Evolutionary conservation across 2,329 filamentous ascomycete species (phyloP).

Genomic region (Blastomyces emzantsi): DNA sequence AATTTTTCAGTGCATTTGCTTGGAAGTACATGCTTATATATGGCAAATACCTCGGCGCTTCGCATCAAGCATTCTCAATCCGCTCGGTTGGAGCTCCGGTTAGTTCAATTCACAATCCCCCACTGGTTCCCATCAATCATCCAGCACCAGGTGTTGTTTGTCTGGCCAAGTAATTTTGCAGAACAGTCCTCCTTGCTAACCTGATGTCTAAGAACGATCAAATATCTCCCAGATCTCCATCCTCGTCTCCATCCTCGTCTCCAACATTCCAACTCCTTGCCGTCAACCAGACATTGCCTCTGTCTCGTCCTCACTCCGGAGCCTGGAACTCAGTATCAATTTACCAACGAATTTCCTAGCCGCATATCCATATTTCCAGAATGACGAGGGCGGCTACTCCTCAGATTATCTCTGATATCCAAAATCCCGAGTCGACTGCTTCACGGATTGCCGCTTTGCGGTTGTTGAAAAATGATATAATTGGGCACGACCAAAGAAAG

Average conservation of each 20-base stretch:
- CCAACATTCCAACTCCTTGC: background rate
- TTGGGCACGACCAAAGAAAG: conserved; percentile 82
- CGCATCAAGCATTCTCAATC: background rate
- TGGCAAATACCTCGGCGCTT: background rate
- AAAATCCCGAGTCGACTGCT: conserved; percentile 40
- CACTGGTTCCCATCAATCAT: background rate
- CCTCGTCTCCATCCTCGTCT: too few species aligned
- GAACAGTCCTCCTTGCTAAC: background rate
- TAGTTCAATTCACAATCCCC: background rate
- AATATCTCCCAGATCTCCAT: background rate
- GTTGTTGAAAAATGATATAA: conserved; percentile 75
- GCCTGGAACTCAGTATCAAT: background rate
- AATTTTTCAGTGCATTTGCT: background rate
- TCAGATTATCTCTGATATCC: conserved; percentile 50
- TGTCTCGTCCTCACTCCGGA: background rate
- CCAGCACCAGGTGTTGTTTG: background rate
- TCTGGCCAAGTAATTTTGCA: background rate
- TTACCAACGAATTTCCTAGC: background rate
- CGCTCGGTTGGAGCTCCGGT: background rate
- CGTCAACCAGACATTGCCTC: background rate
- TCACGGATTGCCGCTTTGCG: conserved; percentile 51
- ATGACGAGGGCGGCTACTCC: conserved; percentile 50
- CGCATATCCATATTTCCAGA: conserved; percentile 17
- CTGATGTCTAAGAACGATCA: background rate
- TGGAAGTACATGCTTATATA: background rate